Evolutionary conservation across 2,329 filamentous ascomycete genomes (phyloP), one percentile per base, ranked within the genome.

Genomic region (Penicillium sp.): DNA sequence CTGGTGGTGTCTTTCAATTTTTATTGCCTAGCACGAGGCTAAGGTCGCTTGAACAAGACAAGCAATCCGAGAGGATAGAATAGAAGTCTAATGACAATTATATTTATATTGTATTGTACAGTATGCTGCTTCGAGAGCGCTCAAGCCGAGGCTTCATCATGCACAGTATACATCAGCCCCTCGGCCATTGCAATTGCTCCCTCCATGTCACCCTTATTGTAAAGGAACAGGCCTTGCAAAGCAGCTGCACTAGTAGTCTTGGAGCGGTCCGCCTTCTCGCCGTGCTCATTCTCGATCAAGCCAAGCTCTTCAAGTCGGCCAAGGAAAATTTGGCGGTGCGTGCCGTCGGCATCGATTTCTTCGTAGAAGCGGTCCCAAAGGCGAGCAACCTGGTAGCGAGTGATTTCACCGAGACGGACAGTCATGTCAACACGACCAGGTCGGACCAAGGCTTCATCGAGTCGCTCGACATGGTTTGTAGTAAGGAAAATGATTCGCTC

Each of bases 301-400:
- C 88, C 88, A 14, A 94, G 77, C 45, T 87, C 81, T 40, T 86
- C 82, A 11, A 96, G 82, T 56, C 84, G 85, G 19, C 80, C 69
- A 60, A 97, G 74, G 76, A 99, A 97, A 16, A 82, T 78, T 64
- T 82, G 76, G 65, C 86, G 86, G 18, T 86, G 83, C 5, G 76
- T 73, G 14, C 87, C 86, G 51, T 86, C 82, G 1, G 66, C 62
- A 67, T 96, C 92, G 21, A 91, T 78, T 29, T 95, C 90, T 3
- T 89, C 89, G 68, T 97, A 99, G 77, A 97, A 99, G 18, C 94
- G 86, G 72, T 95, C 89, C 92, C 93, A 99, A 77, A 99, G 89
- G 72, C 88, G 82, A 13, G 79, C 84, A 16, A 95, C 92, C 75
- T 97, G 94, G 71, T 90, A 89, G 54, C 86, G 82, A 2, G 90